These are phyloP conservation scores for Agaricus sinodeliciosus DNA, from an alignment of 768 basidiomycete genomes.

Conservation along the genomic window DNA sequence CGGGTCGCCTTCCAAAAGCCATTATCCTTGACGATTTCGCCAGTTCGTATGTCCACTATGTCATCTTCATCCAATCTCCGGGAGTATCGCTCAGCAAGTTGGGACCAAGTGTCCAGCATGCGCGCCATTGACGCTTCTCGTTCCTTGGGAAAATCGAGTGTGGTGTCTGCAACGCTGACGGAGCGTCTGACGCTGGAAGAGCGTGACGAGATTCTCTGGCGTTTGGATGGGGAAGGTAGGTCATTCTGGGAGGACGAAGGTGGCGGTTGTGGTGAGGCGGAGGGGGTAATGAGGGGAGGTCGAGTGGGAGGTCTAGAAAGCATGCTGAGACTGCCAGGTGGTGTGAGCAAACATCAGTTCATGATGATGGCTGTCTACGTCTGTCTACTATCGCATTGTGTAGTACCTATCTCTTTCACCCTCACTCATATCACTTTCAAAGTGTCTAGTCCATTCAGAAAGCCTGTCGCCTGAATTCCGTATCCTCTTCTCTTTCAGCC, in stretches of 20 bases:
- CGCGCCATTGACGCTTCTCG: conserved; percentile 51
- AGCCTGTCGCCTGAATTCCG: no score
- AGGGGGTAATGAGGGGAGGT: conserved; percentile 40
- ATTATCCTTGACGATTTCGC: conserved; percentile 59
- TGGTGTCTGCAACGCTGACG: conserved; percentile 17
- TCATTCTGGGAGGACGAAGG: conserved; percentile 24
- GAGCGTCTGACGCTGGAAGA: conserved; percentile 28
- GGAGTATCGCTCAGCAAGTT: conserved; percentile 62
- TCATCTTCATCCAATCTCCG: conserved; percentile 72
- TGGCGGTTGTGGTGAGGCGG: conserved; percentile 42
- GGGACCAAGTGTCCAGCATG: conserved; percentile 57
- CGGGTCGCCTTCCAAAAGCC: conserved; percentile 49
- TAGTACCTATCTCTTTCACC: no score
- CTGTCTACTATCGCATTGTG: no score
- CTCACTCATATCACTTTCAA: no score
- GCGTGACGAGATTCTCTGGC: conserved; percentile 37
- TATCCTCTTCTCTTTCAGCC: no score
- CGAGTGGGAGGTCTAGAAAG: not conserved
- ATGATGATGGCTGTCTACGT: no score
- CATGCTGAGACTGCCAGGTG: not conserved
- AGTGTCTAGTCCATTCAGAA: no score
- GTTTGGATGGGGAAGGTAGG: conserved; percentile 43
- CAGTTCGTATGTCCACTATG: conserved; percentile 62
- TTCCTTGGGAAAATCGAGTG: conserved; percentile 43
- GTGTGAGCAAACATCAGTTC: not conserved